phyloP scores from a whole-genome alignment of 371 early-diverging fungal genomes.

The Nematocida sp. region DNA sequence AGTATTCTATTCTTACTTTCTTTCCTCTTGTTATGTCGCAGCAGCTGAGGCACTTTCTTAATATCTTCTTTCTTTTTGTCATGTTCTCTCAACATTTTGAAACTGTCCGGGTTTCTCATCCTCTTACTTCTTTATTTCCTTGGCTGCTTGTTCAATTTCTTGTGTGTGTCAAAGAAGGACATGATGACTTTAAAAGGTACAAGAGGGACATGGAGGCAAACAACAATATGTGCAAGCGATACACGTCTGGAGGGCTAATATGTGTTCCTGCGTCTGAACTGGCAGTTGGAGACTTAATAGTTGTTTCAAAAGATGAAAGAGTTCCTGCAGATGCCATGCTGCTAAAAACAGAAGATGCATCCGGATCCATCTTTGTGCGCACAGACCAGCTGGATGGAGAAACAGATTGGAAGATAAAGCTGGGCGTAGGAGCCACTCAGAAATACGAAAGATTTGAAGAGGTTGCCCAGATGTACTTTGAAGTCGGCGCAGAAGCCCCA shows the following conservation, averaged over 20 bases:
- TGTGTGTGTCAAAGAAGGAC: constrained; percentile 86
- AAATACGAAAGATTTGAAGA: background rate
- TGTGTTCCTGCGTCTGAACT: constrained; percentile 76
- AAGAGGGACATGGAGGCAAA: constrained; percentile 80
- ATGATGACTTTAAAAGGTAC: constrained; percentile 84
- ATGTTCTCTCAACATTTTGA: constrained; percentile 85
- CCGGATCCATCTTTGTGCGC: constrained; percentile 85
- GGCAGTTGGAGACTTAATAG: constrained; percentile 82
- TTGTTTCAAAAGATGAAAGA: constrained; percentile 81
- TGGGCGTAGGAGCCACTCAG: constrained; percentile 14
- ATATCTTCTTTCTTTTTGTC: constrained; percentile 87
- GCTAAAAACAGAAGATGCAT: constrained; percentile 74
- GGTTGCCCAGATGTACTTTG: constrained; percentile 32
- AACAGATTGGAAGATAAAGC: constrained; percentile 92
- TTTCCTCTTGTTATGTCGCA: constrained; percentile 81
- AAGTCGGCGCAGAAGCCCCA: constrained; percentile 74
- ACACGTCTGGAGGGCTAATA: constrained; percentile 69
- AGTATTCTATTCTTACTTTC: constrained; percentile 82
- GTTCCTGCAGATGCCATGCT: constrained; percentile 78
- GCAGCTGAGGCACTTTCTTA: constrained; percentile 80
- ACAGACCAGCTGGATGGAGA: constrained; percentile 99
- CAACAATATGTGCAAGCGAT: constrained; percentile 72
- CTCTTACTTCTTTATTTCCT: constrained; percentile 86
- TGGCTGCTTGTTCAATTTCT: constrained; percentile 82
- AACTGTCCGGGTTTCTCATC: constrained; percentile 71